phyloP scores from a whole-genome alignment of 2,329 filamentous ascomycete genomes.

The Fusarium temperatum region DNA sequence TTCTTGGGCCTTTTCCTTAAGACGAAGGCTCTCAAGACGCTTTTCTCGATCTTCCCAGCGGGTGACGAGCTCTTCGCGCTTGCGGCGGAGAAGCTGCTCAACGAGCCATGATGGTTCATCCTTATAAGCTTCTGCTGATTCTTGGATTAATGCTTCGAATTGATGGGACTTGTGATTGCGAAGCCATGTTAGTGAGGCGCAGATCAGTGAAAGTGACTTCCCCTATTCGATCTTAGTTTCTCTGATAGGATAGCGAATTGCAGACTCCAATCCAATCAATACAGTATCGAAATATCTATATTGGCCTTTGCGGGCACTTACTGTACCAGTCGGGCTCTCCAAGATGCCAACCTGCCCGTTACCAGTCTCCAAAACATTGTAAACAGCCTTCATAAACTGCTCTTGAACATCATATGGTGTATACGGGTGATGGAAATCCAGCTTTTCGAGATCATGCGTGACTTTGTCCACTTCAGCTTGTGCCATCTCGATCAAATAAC shows the following conservation, averaged over 20 bases:
- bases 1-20: constrained; percentile 68
- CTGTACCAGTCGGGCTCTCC: constrained; percentile 89
- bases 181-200: constrained; percentile 90
- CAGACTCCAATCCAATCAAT: background rate
- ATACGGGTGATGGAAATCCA: constrained; percentile 86
- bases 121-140: constrained; percentile 55
- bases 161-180: constrained; percentile 75
- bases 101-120: constrained; percentile 88
- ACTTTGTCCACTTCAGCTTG: constrained; percentile 28
- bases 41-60: constrained; percentile 78
- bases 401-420: constrained; percentile 87
- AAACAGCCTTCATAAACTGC: constrained; percentile 86
- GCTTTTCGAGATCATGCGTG: constrained; percentile 40
- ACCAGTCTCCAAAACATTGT: constrained; percentile 75
- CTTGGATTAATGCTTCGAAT: constrained; percentile 63
- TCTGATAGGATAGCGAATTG: background rate
- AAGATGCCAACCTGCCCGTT: constrained; percentile 85
- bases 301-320: constrained; percentile 42
- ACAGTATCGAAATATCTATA: too few relatives aligned
- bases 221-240: constrained; percentile 60
- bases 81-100: constrained; percentile 76
- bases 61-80: constrained; percentile 70
- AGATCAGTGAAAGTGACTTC: constrained; percentile 92
- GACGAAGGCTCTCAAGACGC: constrained; percentile 71
- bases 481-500: constrained; percentile 27